phyloP scores from a whole-genome alignment of 768 basidiomycete genomes.

The Lactifluus volemus region DNA sequence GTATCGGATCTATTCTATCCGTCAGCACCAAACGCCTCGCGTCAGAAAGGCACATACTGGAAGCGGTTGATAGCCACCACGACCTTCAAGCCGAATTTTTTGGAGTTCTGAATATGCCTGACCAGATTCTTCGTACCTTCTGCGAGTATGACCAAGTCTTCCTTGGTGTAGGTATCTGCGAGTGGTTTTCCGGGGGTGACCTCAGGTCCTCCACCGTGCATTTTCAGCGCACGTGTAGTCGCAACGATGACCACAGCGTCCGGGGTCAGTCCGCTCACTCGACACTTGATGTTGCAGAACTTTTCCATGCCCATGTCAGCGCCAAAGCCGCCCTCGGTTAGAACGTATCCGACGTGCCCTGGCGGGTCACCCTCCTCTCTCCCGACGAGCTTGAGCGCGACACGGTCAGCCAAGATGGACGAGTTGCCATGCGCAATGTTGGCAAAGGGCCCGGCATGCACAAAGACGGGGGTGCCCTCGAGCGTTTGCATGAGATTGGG shows the following conservation, averaged over 20 bases:
- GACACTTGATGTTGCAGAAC: conserved; percentile 99
- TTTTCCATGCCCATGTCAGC: conserved; percentile 99
- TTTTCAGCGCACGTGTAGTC: conserved; percentile 95
- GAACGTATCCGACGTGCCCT: conserved; percentile 83
- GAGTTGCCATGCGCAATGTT: conserved; percentile 99
- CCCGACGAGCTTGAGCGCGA: conserved; percentile 95
- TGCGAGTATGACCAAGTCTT: conserved; percentile 81
- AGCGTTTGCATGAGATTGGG: conserved; percentile 98
- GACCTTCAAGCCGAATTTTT: conserved; percentile 94
- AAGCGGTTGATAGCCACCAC: conserved; percentile 95
- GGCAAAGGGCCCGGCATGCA: conserved; percentile 97
- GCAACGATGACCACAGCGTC: conserved; percentile 95
- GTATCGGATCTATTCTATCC: conserved; percentile 64
- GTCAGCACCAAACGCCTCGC: background rate
- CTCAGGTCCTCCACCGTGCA: conserved; percentile 98
- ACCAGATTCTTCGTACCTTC: conserved; percentile 90
- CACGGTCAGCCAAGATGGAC: conserved; percentile 94
- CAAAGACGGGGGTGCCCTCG: conserved; percentile 97
- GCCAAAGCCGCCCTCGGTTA: conserved; percentile 98
- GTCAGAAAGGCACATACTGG: conserved; percentile 44
- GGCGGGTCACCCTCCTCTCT: conserved; percentile 83
- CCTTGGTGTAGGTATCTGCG: conserved; percentile 88
- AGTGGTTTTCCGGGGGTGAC: conserved; percentile 94
- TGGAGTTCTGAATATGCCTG: conserved; percentile 89
- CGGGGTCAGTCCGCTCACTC: conserved; percentile 84